Base-by-base conservation (phyloP, 345 rosid genomes). In the Eucalyptus camaldulensis region DNA sequence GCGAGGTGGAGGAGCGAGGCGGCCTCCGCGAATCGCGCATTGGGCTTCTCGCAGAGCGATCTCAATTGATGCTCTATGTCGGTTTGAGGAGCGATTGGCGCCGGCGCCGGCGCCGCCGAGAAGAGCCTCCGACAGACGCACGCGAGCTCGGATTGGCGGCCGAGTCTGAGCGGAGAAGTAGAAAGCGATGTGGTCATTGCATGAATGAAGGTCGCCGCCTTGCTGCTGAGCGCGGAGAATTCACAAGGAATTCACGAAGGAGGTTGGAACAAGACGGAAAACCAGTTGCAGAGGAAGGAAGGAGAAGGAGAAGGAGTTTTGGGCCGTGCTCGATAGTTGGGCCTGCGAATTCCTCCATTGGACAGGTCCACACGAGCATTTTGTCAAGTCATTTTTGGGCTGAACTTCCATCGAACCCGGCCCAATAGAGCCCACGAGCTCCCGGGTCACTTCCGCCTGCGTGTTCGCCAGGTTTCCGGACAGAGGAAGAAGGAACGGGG, bases 1-100 rank as follows among this genome's bases (percentile, higher is more conserved):
- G 95, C 91, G 86, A 80, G 89, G 91, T 90, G 90, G 88, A 93
- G 93, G 83, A 91, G 91, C 51, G 94, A 92, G 88, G 92, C 93
- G 40, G 95, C 96, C 44, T 86, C 91, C 10, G 88, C 45, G 40
- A 91, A 69, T 25, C 91, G 90, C 87, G 88, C 29, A 80, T 91
- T 93, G 56, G 94, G 92, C n/a, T 88, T 89, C 51, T 92, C 91
- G 49, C 91, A 90, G 25, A 95, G 94, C 58, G 89, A 88, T 87
- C 86, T 90, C 89, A 92, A 89, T 53, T 88, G 93, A 81, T 90
- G 54, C 83, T 95, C 93, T 22, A 92, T 50, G 53, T 92, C 89
- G n/a, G 92, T 49, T 80, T 45, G 88, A 40, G 92, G 89, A 47
- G 91, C 49, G 47, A 76, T 40, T 40, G 88, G 14, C 67, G 90